Base-by-base conservation (phyloP, 306 rosid genomes). In the Cicer chorassanicum region DNA sequence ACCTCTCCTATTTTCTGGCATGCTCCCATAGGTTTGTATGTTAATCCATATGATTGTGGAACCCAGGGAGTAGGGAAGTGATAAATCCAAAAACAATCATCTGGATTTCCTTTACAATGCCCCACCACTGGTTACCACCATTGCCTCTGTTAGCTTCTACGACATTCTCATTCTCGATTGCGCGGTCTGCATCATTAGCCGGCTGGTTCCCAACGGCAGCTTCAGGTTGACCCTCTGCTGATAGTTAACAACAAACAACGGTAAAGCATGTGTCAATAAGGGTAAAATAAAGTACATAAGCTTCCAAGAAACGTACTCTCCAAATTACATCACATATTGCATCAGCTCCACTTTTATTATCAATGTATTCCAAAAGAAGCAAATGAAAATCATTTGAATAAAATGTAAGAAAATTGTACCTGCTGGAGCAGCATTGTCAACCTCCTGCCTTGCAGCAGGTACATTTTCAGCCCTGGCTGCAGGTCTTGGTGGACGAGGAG, bases 31-130 rank as follows among this genome's bases (percentile, higher is more conserved):
- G 4, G 7, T 43, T 43, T 16, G 36, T 34, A 42, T 19, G 29
- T 62, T 61, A 92, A 63, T 94, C 99, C 80, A 92, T 84, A 54
- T 84, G 88, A 75, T 94, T 89, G 85, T 92, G 99, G 82, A 94
- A 92, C 45, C 97, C 99, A 9, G 99, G 99, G 60, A 94, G 96
- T 53, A 94, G 86, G 50, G 99, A 92, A 51, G 93, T 90, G 77
- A 94, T 90, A 76, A 94, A 94, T 70, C 99, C 99, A 75, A 94
- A 92, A 64, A 94, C 93, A 69, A 94, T 94, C 96, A 94, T 90
- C 81, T 92, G 97, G 70, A 94, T 84, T 84, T 94, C 99, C 80
- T 85, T 87, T 72, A 94, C 89, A 81, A 94, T 84, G 72, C 88
- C 95, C 99, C 99, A 94, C 99, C 90, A 94, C 40, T 76, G 96